phyloP scores from a whole-genome alignment of 192 early-diverging fungal genomes.

The Neocallimastix lanati region DNA sequence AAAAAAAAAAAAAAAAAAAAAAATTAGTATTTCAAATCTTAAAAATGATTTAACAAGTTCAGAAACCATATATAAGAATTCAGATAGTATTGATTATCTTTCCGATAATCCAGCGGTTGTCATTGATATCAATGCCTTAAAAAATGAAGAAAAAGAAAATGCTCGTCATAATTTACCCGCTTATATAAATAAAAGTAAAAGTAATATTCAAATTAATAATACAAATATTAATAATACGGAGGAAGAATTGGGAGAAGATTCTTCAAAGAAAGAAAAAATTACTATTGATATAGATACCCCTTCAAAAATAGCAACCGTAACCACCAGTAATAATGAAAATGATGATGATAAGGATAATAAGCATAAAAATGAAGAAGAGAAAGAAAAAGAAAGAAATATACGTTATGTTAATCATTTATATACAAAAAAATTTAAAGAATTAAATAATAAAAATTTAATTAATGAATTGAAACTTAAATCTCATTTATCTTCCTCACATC shows the following conservation, averaged over 20 bases:
- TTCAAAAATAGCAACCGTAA: neutral
- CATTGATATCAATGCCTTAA: neutral
- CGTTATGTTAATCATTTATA: no score
- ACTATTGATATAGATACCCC: neutral
- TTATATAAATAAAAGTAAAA: neutral
- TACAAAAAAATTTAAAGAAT: no score
- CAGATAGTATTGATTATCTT: neutral
- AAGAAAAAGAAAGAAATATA: neutral
- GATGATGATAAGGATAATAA: no score
- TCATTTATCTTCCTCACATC: no score
- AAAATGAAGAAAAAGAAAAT: no score
- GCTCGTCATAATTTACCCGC: neutral
- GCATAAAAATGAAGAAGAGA: neutral
- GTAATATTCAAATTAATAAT: neutral
- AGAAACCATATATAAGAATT: neutral
- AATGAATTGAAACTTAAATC: no score
- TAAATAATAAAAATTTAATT: no score
- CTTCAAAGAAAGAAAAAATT: neutral
- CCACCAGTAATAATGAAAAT: no score
- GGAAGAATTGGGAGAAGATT: neutral
- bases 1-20: no score
- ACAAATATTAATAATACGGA: neutral
- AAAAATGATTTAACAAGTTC: neutral
- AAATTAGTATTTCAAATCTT: neutral
- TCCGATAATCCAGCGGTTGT: neutral